These are phyloP conservation scores for Sphaerobolus stellatus DNA, from an alignment of 1,284 basidiomycete species.

Conservation along the genomic window DNA sequence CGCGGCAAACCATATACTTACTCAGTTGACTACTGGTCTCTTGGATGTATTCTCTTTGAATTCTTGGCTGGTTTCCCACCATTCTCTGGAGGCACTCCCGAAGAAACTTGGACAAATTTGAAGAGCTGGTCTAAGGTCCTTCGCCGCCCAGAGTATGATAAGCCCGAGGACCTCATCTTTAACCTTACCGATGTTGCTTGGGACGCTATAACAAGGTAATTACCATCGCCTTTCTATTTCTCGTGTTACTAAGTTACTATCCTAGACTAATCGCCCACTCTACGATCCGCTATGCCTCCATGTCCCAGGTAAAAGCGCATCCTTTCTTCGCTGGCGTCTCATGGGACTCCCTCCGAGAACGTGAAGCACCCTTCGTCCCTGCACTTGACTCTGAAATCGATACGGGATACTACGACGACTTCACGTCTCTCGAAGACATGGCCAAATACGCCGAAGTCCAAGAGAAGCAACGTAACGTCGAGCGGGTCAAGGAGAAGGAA, in stretches of 20 bases:
- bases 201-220: slow-evolving; percentile 89
- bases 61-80: slow-evolving; percentile 98
- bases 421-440: slow-evolving; percentile 92
- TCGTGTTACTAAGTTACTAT: not conserved
- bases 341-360: slow-evolving; percentile 78
- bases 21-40: slow-evolving; percentile 97
- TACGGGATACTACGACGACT: slow-evolving; percentile 99
- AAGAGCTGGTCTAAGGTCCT: slow-evolving; percentile 97
- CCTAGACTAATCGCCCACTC: slow-evolving; percentile 63
- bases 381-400: slow-evolving; percentile 94
- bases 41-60: slow-evolving; percentile 98
- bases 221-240: slow-evolving; percentile 3
- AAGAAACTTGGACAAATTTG: slow-evolving; percentile 99
- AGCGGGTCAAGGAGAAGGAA: slow-evolving; percentile 86
- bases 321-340: slow-evolving; percentile 81
- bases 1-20: slow-evolving; percentile 94
- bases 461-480: slow-evolving; percentile 96
- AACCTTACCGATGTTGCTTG: slow-evolving; percentile 93
- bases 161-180: slow-evolving; percentile 95
- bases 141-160: slow-evolving; percentile 90
- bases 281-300: slow-evolving; percentile 73
- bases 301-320: slow-evolving; percentile 74
- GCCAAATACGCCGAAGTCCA: slow-evolving; percentile 97
- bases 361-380: slow-evolving; percentile 92
- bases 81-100: slow-evolving; percentile 92